Conservation (phyloP, 2,329 filamentous ascomycete species). For the Paraphaeosphaeria minitans region DNA sequence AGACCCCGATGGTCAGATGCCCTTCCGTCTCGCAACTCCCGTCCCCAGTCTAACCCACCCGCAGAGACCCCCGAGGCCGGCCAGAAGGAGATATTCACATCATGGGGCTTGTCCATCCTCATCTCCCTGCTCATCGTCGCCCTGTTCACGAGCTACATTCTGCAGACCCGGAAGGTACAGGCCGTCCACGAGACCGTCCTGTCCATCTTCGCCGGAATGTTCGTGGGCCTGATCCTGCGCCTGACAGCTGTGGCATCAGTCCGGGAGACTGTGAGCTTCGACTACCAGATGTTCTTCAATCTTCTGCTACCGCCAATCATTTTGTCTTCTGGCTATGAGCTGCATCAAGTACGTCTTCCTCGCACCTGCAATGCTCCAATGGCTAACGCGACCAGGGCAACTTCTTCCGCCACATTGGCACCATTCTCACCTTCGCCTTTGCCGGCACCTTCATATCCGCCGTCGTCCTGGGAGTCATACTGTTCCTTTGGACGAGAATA, state of each 20-base stretch:
- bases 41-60: slow-evolving; percentile 42
- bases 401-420: slow-evolving; percentile 98
- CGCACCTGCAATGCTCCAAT: slow-evolving; percentile 13
- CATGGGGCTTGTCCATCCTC: slow-evolving; percentile 96
- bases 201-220: slow-evolving; percentile 89
- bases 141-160: slow-evolving; percentile 94
- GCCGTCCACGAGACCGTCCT: slow-evolving; percentile 98
- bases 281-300: slow-evolving; percentile 99
- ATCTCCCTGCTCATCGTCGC: slow-evolving; percentile 92
- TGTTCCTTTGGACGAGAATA: slow-evolving; percentile 87
- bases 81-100: slow-evolving; percentile 92
- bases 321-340: slow-evolving; percentile 92
- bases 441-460: slow-evolving; percentile 96
- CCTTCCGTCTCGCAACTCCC: slow-evolving; percentile 14
- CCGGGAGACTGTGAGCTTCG: slow-evolving; percentile 89
- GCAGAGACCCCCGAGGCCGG: slow-evolving; percentile 76
- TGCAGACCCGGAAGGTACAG: slow-evolving; percentile 96
- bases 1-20: slow-evolving; percentile 51
- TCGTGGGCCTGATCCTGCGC: slow-evolving; percentile 83
- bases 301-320: slow-evolving; percentile 98
- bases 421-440: slow-evolving; percentile 96
- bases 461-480: slow-evolving; percentile 85
- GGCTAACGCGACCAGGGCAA: slow-evolving; percentile 64
- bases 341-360: slow-evolving; percentile 71
- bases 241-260: slow-evolving; percentile 82